A percentile compares a stretch with the other conserved stretches of the same genome.
Conservation (phyloP, 495 filamentous ascomycete genomes). For the Podospora bellae-mahoneyi region DNA sequence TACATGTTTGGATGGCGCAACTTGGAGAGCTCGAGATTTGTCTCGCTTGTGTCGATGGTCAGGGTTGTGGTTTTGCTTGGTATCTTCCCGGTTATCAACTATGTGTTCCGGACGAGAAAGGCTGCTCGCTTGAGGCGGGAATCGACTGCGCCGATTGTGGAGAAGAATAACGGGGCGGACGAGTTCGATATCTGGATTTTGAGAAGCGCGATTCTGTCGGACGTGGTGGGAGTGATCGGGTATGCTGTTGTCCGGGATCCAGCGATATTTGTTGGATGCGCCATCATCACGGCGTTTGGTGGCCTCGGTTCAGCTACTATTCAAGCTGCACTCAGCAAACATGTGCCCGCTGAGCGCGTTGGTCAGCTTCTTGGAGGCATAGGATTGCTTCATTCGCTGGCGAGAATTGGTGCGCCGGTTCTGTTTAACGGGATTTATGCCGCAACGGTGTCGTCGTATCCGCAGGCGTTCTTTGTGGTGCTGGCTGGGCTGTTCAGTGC, state of each 20-base stretch:
- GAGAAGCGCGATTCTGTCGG: constrained; percentile 71
- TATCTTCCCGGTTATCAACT: constrained; percentile 68
- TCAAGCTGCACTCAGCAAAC: constrained; percentile 81
- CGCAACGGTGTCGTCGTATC: constrained; percentile 68
- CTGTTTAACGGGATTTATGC: constrained; percentile 85
- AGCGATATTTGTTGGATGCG: constrained; percentile 59
- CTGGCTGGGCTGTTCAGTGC: constrained; percentile 63
- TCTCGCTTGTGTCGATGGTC: constrained; percentile 68
- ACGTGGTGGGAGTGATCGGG: constrained; percentile 70
- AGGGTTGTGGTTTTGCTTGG: constrained; percentile 72
- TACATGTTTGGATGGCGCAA: constrained; percentile 78
- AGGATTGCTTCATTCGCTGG: constrained; percentile 79
- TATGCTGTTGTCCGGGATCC: constrained; percentile 62
- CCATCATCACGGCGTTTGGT: constrained; percentile 68
- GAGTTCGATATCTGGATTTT: constrained; percentile 73
- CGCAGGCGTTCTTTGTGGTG: constrained; percentile 79
- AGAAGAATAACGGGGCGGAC: constrained; percentile 67
- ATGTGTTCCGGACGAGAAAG: constrained; percentile 58
- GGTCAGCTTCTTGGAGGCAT: constrained; percentile 84
- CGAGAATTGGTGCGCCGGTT: constrained; percentile 72
- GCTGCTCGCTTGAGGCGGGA: constrained; percentile 33
- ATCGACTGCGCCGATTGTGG: constrained; percentile 31
- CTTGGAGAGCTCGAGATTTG: constrained; percentile 70
- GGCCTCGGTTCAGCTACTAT: constrained; percentile 81
- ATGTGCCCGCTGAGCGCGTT: constrained; percentile 74